Base-by-base conservation (phyloP, 805 yeast species). In the Saccharomyces mikatae region DNA sequence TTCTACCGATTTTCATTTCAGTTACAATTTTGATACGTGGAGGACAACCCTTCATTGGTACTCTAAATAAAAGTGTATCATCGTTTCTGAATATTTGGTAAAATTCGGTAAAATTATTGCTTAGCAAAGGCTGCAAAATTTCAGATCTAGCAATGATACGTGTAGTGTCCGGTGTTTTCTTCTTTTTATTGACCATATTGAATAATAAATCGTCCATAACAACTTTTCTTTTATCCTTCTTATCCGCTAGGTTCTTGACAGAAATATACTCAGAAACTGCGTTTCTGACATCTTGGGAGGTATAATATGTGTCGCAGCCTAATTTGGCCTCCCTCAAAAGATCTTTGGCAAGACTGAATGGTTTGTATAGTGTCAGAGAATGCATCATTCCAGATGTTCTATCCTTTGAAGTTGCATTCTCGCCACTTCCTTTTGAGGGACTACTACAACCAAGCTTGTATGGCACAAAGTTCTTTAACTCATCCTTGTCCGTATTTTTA, bases 1-100 rank as follows among this genome's bases (percentile, higher is more conserved):
- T 92, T 53, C 95, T 77, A 1, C 97, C 96, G 56, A 86, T 83
- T 60, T 87, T 86, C 57, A 81, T 80, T 65, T 88, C 94, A 9
- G 90, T 84, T 9, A 81, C 69, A 13, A 94, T 79, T 44, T 76
- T 71, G 44, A 92, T 78, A 47, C 74, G 78, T 9, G 96, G 96
- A 0, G 84, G 74, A 0, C 72, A 69, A 1, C 98, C 98, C 58
- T 77, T 87, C 29, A 69, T 65, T 6, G 85, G 77, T 17, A 67
- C 61, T 50, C 63, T 62, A 26, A 78, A 80, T 0, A 79, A 76
- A 0, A 82, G 82, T 2, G 60, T 55, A 60, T 63, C 65, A 6
- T 57, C 55, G 14, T 67, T 64, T 31, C 69, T 73, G 32, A 74
- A 65, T 9, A 86, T 71, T 53, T 77, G 76, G 60, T 78, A 82